Percentiles rank a stretch among this genome's conserved stretches.
These are phyloP conservation scores for Fusarium pilosicola DNA, from an alignment of 2,329 filamentous ascomycete genomes.

Conservation along the genomic window DNA sequence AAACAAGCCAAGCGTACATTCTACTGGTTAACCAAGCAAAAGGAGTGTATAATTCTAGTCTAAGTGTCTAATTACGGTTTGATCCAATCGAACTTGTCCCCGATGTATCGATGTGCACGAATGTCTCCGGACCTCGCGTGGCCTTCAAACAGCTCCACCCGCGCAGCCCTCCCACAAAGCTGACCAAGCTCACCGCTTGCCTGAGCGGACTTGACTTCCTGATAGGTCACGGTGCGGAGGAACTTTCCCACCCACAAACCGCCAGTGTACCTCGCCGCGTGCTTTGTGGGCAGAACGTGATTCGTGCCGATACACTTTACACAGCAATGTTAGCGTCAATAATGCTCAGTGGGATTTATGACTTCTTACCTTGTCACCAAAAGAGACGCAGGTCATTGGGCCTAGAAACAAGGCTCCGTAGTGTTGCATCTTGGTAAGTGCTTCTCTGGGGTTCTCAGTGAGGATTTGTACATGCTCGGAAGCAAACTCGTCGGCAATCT, in stretches of 20 bases:
- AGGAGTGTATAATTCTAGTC: accelerated
- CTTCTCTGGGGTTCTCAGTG: neutral
- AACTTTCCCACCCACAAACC: neutral
- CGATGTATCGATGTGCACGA: neutral
- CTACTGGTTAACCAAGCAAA: accelerated
- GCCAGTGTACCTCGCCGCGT: neutral
- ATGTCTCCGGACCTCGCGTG: neutral
- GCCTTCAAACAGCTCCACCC: neutral
- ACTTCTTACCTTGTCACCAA: neutral
- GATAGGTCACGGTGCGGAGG: neutral
- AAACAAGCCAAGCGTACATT: too few relatives aligned
- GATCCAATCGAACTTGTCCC: neutral
- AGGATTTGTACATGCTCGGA: neutral
- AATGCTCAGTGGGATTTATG: accelerated
- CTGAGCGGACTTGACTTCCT: neutral
- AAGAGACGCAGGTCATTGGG: neutral
- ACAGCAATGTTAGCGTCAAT: neutral
- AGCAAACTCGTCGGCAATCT: neutral
- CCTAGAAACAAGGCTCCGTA: neutral
- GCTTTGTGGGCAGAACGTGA: neutral
- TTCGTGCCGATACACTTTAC: neutral
- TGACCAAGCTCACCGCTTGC: neutral
- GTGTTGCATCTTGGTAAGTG: neutral
- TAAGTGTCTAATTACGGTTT: neutral
- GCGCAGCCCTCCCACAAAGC: neutral